Percentiles rank a stretch among this genome's conserved stretches.
These are phyloP conservation scores for Chrysanthemum makinoi DNA, from an alignment of 129 eudicot species.

Conservation along the genomic window DNA sequence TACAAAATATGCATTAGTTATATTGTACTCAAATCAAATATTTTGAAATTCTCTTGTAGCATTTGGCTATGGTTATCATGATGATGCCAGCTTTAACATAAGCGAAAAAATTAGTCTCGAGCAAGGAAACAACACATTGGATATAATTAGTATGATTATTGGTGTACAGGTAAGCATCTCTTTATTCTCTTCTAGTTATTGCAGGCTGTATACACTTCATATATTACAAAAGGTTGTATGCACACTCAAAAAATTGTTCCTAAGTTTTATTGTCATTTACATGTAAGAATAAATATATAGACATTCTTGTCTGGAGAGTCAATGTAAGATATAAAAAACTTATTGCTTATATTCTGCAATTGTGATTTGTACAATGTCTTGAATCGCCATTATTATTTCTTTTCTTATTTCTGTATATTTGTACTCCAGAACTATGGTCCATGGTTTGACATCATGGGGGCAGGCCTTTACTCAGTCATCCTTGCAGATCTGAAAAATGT, in stretches of 20 bases:
- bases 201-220: neutral
- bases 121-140: conserved; percentile 64
- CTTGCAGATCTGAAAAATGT: conserved; percentile 39
- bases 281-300: neutral
- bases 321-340: neutral
- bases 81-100: conserved; percentile 62
- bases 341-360: neutral
- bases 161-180: conserved; percentile 64
- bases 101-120: conserved; percentile 51
- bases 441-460: conserved; percentile 75
- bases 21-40: neutral
- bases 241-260: neutral
- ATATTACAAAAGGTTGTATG: neutral
- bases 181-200: conserved; percentile 1
- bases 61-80: conserved; percentile 79
- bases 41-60: conserved; percentile 29
- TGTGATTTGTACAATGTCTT: neutral
- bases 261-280: neutral
- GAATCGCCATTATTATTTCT: neutral
- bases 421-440: conserved; percentile 75
- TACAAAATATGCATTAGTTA: neutral
- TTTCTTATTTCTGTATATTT: neutral
- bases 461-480: conserved; percentile 61
- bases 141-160: conserved; percentile 70
- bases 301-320: neutral